phyloP scores from a whole-genome alignment of 2,329 filamentous ascomycete species.

The Aspergillus neoniger region DNA sequence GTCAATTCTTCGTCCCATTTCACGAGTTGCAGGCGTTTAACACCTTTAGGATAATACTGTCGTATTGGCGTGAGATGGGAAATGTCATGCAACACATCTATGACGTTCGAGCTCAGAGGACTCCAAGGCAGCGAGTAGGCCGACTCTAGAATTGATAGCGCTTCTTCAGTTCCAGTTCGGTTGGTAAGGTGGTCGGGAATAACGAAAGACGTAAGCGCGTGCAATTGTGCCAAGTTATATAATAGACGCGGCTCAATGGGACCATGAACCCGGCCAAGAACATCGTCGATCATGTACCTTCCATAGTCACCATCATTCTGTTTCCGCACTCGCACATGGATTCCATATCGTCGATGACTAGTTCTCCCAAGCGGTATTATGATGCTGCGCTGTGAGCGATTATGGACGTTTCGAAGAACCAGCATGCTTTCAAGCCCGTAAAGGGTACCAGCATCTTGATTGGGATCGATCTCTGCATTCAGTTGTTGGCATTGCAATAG shows the following conservation, averaged over 20 bases:
- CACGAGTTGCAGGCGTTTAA: conserved; percentile 47
- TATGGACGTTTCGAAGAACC: conserved; percentile 52
- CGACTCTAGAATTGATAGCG: conserved; percentile 54
- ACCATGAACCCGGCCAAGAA: conserved; percentile 60
- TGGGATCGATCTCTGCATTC: conserved; percentile 53
- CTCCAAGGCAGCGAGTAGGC: conserved; percentile 56
- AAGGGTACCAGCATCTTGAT: conserved; percentile 62
- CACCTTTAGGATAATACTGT: conserved; percentile 48
- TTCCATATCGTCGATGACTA: conserved; percentile 27
- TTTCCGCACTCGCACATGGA: conserved; percentile 50
- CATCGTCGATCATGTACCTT: conserved; percentile 56
- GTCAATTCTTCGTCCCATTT: conserved; percentile 46
- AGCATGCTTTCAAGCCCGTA: conserved; percentile 63
- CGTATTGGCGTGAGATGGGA: conserved; percentile 41
- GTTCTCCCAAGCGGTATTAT: conserved; percentile 55
- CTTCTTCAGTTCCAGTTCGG: conserved; percentile 64
- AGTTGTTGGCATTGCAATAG: conserved; percentile 55
- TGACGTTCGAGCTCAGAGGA: conserved; percentile 25
- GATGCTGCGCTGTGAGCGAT: conserved; percentile 51
- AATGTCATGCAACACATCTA: conserved; percentile 27
- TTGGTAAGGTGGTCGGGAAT: conserved; percentile 62
- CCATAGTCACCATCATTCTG: conserved; percentile 45
- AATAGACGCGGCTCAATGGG: conserved; percentile 57
- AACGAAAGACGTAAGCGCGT: conserved; percentile 62
- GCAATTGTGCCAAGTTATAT: conserved; percentile 60